These are phyloP conservation scores for Begonia peltatifolia DNA, from an alignment of 306 rosid species.

Conservation along the genomic window DNA sequence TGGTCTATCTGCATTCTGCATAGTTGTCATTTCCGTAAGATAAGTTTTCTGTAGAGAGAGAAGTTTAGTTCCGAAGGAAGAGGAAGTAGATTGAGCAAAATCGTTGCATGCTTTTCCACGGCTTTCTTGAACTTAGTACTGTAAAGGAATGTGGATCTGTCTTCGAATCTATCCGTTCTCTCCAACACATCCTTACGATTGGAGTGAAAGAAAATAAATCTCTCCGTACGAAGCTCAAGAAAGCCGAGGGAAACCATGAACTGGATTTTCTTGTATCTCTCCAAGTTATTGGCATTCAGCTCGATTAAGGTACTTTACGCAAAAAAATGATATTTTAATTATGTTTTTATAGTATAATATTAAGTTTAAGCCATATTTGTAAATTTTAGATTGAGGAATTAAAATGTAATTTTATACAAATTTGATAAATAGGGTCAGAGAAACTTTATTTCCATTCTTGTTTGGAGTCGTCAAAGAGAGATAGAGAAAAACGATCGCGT, in stretches of 20 bases:
- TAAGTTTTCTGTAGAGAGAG: not conserved
- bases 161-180: not conserved
- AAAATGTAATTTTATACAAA: too few relatives aligned
- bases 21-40: too few relatives aligned
- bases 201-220: not conserved
- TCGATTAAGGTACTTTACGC: too few relatives aligned
- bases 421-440: too few relatives aligned
- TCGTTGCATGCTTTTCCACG: slow-evolving; percentile 10
- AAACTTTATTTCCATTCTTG: too few relatives aligned
- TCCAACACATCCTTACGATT: not conserved
- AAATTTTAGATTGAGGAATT: too few relatives aligned
- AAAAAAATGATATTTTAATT: too few relatives aligned
- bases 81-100: not conserved
- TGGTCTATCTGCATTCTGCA: too few relatives aligned
- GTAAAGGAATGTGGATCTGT: not conserved
- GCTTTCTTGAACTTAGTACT: slow-evolving; percentile 12
- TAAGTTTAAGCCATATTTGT: too few relatives aligned
- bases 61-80: not conserved
- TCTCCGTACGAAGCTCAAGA: slow-evolving; percentile 7
- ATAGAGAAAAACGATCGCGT: too few relatives aligned
- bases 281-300: not conserved
- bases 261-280: not conserved
- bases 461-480: too few relatives aligned
- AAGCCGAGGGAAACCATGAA: slow-evolving; percentile 8
- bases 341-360: too few relatives aligned